Base-by-base conservation (phyloP, 2,329 filamentous ascomycete species). In the Phialophora tarda region DNA sequence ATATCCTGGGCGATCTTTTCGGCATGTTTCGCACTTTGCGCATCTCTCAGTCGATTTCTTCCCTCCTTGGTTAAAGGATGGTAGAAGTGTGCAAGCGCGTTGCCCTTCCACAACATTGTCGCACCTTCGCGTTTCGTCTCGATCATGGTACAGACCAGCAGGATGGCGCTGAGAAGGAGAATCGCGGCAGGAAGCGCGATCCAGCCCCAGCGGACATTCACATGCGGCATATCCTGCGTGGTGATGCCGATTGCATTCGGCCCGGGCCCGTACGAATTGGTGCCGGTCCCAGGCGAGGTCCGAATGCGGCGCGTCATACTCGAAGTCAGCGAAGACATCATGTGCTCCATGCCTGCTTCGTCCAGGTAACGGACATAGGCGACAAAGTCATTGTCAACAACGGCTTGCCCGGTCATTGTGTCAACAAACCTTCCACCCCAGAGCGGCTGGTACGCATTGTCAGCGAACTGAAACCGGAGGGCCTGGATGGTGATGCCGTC, bases 121-220 rank as follows among this genome's bases (percentile, higher is more conserved):
- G 48, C 48, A 14, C 47, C 26, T 24, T 59, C 23, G 6, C 54
- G 34, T 10, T 17, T 34, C 10, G 57, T 24, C 44, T 28, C 48
- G 26, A 47, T 17, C 34, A 62, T 54, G 12, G 63, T 65, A 10
- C 26, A 47, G 11, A 55, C 30, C 17, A 65, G 32, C 2, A 65
- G 26, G 21, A 61, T n/a, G 6, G 54, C n/a, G 2, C 59, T 21
- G 30, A 66, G 59, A 5, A 44, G 8, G 12, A 66, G 21, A 34
- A 66, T 34, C 8, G 59, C 34, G 30, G 50, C 48, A 11, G 63
- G 63, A 17, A 66, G 51, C 14, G 51, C 51, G 12, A 62, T 56
- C 63, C 63, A 66, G 17, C 58, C 58, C 63, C 63, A 66, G 4
- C 58, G 56, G 11, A 65, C 63, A 8, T 64, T 23, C 23, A 64